Conservation (phyloP, 78 protist species). For the Dictyostelium intermedium region DNA sequence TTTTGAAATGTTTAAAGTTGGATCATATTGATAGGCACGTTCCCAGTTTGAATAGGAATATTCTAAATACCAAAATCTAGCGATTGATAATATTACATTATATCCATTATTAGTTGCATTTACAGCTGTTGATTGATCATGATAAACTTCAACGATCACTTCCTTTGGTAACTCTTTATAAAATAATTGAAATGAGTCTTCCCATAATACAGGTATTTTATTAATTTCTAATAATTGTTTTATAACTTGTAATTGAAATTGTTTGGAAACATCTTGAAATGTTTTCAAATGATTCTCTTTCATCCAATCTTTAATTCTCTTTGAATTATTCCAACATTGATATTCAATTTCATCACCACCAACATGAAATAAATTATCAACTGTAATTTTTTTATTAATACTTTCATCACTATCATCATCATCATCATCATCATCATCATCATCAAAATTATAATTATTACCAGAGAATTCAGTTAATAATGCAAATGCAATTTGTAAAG, state of each 20-base stretch:
- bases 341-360: conserved; percentile 57
- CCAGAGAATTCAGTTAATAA: neutral
- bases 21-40: neutral
- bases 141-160: neutral
- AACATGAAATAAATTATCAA: conserved; percentile 17
- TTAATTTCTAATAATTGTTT: neutral
- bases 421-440: conserved; percentile 5
- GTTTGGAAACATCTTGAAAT: neutral
- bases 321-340: conserved; percentile 34
- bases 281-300: neutral
- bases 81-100: neutral
- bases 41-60: neutral
- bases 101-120: neutral
- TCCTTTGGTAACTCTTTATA: neutral
- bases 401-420: too few species aligned
- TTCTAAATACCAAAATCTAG: neutral
- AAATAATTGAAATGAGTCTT: neutral
- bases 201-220: neutral
- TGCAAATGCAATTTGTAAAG: neutral
- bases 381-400: neutral
- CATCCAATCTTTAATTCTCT: neutral
- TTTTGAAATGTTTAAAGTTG: neutral
- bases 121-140: neutral
- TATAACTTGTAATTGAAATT: neutral
- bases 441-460: neutral